phyloP scores from a whole-genome alignment of 805 yeast genomes.

The Aciculoconidium aculeatum region DNA sequence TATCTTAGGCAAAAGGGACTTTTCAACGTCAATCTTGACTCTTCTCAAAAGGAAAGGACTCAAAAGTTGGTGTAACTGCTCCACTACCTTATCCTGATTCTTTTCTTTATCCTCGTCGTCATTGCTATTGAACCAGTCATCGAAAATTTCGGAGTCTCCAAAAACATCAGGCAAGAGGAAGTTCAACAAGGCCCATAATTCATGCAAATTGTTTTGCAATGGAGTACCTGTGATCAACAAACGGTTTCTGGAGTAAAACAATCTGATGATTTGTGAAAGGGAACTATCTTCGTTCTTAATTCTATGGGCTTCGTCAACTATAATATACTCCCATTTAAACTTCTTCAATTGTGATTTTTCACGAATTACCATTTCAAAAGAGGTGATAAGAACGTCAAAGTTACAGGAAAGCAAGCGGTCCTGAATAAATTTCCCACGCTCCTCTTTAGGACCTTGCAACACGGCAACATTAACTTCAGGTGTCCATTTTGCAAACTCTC shows the following conservation, averaged over 20 bases:
- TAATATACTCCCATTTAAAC: constrained; percentile 86
- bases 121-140: constrained; percentile 68
- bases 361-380: constrained; percentile 88
- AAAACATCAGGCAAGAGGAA: constrained; percentile 91
- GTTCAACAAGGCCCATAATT: constrained; percentile 90
- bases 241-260: constrained; percentile 81
- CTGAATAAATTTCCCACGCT: constrained; percentile 55
- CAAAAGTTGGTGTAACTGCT: constrained; percentile 81
- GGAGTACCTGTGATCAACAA: constrained; percentile 94
- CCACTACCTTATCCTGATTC: constrained; percentile 73
- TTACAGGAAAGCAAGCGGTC: constrained; percentile 59
- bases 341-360: constrained; percentile 79
- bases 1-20: constrained; percentile 81
- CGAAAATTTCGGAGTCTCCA: constrained; percentile 85
- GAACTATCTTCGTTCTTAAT: constrained; percentile 93
- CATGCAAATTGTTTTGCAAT: constrained; percentile 89
- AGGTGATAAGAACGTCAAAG: constrained; percentile 86
- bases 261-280: constrained; percentile 83
- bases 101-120: constrained; percentile 29
- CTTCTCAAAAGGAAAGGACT: constrained; percentile 86
- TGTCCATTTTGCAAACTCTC: constrained; percentile 94
- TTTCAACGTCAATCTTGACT: constrained; percentile 90
- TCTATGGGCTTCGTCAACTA: constrained; percentile 95
- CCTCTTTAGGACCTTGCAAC: constrained; percentile 86
- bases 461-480: constrained; percentile 87